These are phyloP conservation scores for Pleomassaria siparia DNA, from an alignment of 2,329 filamentous ascomycete species.

Conservation along the genomic window DNA sequence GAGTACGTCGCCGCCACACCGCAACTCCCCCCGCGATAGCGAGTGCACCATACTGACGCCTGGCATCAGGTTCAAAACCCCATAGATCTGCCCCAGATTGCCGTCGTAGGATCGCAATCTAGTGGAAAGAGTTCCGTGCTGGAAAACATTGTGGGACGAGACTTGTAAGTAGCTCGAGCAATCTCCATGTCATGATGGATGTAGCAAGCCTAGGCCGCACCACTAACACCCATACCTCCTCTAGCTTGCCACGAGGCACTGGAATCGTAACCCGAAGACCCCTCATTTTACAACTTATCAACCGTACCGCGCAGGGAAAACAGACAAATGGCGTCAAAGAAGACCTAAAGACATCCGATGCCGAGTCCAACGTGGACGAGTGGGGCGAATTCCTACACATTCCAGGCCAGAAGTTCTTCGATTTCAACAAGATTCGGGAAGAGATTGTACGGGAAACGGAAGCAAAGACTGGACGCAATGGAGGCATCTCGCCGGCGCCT, in stretches of 20 bases:
- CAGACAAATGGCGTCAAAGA: conserved; percentile 71
- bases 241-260: conserved; percentile 92
- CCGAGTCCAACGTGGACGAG: conserved; percentile 88
- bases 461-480: conserved; percentile 93
- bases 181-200: conserved; percentile 5
- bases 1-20: conserved; percentile 56
- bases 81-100: conserved; percentile 97
- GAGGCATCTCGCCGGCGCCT: conserved; percentile 91
- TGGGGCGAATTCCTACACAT: conserved; percentile 99
- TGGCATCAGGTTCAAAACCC: conserved; percentile 82
- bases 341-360: conserved; percentile 70
- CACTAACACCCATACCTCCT: conserved; percentile 25
- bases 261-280: conserved; percentile 96
- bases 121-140: conserved; percentile 99
- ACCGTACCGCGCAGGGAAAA: conserved; percentile 66
- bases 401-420: conserved; percentile 93
- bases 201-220: conserved; percentile 17
- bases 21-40: conserved; percentile 8
- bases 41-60: conserved; percentile 31
- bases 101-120: conserved; percentile 96
- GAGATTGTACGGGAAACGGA: conserved; percentile 97
- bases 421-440: conserved; percentile 97
- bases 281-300: conserved; percentile 96
- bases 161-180: conserved; percentile 71
- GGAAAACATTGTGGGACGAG: conserved; percentile 97